phyloP scores from a whole-genome alignment of 148 eudicot species.

The Amaranthus hypochondriacus region DNA sequence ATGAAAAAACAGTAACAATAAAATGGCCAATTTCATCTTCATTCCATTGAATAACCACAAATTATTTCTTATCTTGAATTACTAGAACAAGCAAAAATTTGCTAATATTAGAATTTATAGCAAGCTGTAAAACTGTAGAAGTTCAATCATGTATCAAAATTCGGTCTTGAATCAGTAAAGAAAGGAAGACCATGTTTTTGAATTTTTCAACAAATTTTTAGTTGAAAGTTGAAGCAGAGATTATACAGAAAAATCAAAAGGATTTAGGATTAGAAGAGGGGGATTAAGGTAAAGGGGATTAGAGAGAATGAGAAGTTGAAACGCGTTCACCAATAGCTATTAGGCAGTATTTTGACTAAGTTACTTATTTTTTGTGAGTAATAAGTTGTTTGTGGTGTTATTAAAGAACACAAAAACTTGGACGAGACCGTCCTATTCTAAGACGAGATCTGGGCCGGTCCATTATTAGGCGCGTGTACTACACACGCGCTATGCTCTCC shows the following conservation, averaged over 20 bases:
- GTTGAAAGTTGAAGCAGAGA: background rate
- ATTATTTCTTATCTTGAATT: constrained; percentile 7
- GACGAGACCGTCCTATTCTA: too few species aligned
- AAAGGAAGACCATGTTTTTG: background rate
- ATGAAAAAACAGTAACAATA: constrained; percentile 7
- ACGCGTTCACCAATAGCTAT: constrained; percentile 9
- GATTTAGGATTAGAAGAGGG: background rate
- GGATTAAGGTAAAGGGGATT: background rate
- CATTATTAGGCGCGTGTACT: too few species aligned
- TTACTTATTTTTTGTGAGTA: too few species aligned
- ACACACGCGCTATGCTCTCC: too few species aligned
- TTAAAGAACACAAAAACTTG: too few species aligned
- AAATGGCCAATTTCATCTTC: background rate
- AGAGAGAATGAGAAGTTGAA: background rate
- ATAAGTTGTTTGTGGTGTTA: too few species aligned
- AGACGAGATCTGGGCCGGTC: too few species aligned
- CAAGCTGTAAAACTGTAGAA: background rate
- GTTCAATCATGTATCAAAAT: background rate
- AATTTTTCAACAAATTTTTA: background rate
- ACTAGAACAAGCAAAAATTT: background rate
- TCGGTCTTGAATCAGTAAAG: background rate
- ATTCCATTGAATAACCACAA: background rate
- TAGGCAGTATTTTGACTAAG: too few species aligned
- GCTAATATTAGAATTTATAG: background rate
- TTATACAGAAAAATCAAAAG: background rate